Evolutionary conservation across 495 filamentous ascomycete species (phyloP), one percentile per base, ranked within the genome.

Genomic region (Geoglossum glabrum): DNA sequence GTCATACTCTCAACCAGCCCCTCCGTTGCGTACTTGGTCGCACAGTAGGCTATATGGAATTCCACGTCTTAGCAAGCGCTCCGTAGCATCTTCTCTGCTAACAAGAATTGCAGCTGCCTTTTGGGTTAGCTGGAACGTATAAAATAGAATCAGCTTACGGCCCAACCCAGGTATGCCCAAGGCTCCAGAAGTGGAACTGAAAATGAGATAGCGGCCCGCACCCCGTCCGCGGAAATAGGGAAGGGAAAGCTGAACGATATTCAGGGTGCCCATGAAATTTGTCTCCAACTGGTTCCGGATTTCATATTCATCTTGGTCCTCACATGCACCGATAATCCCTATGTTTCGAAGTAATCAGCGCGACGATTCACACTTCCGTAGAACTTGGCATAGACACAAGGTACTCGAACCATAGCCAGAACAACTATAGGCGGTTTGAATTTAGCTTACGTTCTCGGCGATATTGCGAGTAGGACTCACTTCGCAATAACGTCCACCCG

Each of bases 201-300:
- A 97, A 61, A 97, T 94, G 26, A 97, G 72, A 66, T 95, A 97
- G 43, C 86, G 74, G 3, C 92, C 90, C 1, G 76, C 74, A 5
- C 76, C 72, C 49, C 81, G 76, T 59, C 81, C 76, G 25, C 92
- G 81, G 67, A 97, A 95, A 72, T 95, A 87, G 0, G 88, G 86
- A 31, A 96, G 68, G 23, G 82, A 86, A n/a, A 85, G 71, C 68
- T 95, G 87, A 59, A 96, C 84, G 63, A 98, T 97, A 67, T 96
- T 84, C 60, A 96, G 66, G 0, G 87, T 90, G 56, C 92, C 92
- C 69, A 89, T 87, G 72, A 95, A 93, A 67, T 98, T 98, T 31
- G 89, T 96, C 70, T 90, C 85, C 70, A 97, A 96, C 68, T 97
- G 90, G 66, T 90, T 92, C 60, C 87, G 84, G 61, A 98, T 82